These are phyloP conservation scores for Kwoniella sp. DNA, from an alignment of 768 basidiomycete species.

Conservation along the genomic window DNA sequence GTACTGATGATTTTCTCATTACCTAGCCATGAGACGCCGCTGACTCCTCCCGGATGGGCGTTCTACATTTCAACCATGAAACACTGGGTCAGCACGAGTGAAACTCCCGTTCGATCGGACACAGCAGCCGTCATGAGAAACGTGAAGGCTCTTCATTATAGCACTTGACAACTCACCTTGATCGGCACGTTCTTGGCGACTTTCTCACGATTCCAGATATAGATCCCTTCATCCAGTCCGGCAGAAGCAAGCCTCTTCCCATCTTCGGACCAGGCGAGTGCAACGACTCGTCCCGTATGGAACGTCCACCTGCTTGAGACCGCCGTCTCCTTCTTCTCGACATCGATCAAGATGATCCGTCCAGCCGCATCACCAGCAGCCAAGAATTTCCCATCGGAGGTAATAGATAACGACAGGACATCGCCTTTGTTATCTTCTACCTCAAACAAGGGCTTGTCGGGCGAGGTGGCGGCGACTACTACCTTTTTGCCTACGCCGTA, in stretches of 20 bases:
- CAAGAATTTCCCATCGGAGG: constrained; percentile 72
- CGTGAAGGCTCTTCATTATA: no score
- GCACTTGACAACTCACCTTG: constrained; percentile 57
- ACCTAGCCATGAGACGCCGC: constrained; percentile 74
- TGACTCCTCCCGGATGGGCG: constrained; percentile 81
- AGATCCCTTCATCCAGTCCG: constrained; percentile 89
- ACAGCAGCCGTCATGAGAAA: background rate
- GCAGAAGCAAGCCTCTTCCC: constrained; percentile 79
- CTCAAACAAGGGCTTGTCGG: constrained; percentile 60
- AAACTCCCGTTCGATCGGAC: background rate
- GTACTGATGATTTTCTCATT: constrained; percentile 66
- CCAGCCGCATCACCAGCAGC: constrained; percentile 86
- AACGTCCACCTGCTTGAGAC: constrained; percentile 74
- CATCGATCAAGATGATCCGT: constrained; percentile 76
- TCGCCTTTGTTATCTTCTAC: constrained; percentile 66
- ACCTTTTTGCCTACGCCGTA: constrained; percentile 70
- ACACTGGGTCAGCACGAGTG: constrained; percentile 9
- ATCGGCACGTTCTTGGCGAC: constrained; percentile 76
- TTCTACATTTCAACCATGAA: constrained; percentile 59
- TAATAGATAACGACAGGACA: constrained; percentile 76
- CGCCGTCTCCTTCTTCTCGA: constrained; percentile 61
- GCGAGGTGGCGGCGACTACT: constrained; percentile 65
- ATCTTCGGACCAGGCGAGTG: constrained; percentile 74
- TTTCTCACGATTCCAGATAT: constrained; percentile 73
- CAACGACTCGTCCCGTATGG: constrained; percentile 79